These are phyloP conservation scores for Luvunga scandens DNA, from an alignment of 345 rosid genomes.

Conservation along the genomic window DNA sequence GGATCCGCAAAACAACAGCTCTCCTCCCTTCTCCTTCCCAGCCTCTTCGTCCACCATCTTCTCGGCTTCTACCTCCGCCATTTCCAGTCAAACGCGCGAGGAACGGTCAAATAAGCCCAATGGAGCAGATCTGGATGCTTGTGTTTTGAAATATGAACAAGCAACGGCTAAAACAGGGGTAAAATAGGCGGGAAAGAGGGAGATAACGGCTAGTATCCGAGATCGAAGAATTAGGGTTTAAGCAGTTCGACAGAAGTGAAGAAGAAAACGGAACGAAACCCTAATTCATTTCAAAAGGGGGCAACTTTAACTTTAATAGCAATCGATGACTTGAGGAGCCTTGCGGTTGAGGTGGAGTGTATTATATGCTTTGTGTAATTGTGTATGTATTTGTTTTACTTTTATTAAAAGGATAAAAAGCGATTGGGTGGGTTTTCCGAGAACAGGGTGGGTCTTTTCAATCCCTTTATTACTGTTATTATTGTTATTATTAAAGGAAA, in stretches of 20 bases:
- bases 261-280: constrained; percentile 39
- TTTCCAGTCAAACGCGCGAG: constrained; percentile 20
- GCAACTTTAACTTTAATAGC: not conserved
- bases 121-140: constrained; percentile 46
- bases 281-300: constrained; percentile 39
- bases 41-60: constrained; percentile 54
- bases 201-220: constrained; percentile 42
- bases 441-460: constrained; percentile 17
- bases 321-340: too few species aligned
- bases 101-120: not conserved
- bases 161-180: constrained; percentile 25
- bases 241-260: not conserved
- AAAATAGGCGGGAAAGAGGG: constrained; percentile 71
- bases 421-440: constrained; percentile 33
- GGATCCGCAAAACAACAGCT: constrained; percentile 83
- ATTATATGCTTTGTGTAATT: too few species aligned
- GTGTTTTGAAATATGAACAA: constrained; percentile 28
- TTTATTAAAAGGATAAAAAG: constrained; percentile 10
- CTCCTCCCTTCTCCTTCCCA: constrained; percentile 72
- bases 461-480: too few species aligned
- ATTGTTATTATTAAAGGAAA: constrained; percentile 5
- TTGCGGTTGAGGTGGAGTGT: too few species aligned
- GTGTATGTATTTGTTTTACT: not conserved
- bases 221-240: constrained; percentile 40
- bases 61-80: constrained; percentile 57